These are phyloP conservation scores for Scorias spongiosa DNA, from an alignment of 2,329 filamentous ascomycete species.

Conservation along the genomic window DNA sequence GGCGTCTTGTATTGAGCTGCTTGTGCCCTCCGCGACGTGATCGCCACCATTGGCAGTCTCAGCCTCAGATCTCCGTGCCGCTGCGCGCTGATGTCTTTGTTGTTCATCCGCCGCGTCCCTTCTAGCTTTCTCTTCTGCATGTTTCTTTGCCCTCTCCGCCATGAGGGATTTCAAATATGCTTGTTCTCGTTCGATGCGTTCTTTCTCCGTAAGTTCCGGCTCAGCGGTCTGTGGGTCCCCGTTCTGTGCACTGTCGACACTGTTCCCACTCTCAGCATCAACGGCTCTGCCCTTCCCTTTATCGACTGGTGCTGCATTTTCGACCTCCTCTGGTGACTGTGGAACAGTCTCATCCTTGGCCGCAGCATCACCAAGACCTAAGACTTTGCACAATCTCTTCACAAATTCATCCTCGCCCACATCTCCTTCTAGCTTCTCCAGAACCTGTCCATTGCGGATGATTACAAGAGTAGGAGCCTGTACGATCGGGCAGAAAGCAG, in stretches of 20 bases:
- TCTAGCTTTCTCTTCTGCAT: slow-evolving; percentile 26
- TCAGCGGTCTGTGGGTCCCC: background rate
- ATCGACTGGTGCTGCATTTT: background rate
- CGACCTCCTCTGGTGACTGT: background rate
- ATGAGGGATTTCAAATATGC: slow-evolving; percentile 25
- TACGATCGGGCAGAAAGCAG: slow-evolving; percentile 67
- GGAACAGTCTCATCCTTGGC: slow-evolving; percentile 2
- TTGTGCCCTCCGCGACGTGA: slow-evolving; percentile 7
- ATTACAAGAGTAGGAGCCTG: slow-evolving; percentile 65
- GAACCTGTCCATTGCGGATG: slow-evolving; percentile 58
- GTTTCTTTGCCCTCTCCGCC: slow-evolving; percentile 35
- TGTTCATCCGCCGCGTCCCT: slow-evolving; percentile 37
- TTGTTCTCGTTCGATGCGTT: background rate
- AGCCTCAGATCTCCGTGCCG: slow-evolving; percentile 19
- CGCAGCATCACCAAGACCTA: slow-evolving; percentile 17
- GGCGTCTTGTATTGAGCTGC: slow-evolving; percentile 24
- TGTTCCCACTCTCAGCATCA: background rate
- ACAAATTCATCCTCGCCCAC: slow-evolving; percentile 49
- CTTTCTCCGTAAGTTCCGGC: background rate
- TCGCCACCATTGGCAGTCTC: slow-evolving; percentile 8
- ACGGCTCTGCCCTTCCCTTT: slow-evolving; percentile 1
- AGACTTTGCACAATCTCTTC: slow-evolving; percentile 34
- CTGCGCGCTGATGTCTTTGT: slow-evolving; percentile 21
- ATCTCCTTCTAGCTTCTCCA: slow-evolving; percentile 58
- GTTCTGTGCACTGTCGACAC: background rate